These are phyloP conservation scores for Populus trichocarpa DNA, from an alignment of 441 rosid genomes.

Conservation along the genomic window DNA sequence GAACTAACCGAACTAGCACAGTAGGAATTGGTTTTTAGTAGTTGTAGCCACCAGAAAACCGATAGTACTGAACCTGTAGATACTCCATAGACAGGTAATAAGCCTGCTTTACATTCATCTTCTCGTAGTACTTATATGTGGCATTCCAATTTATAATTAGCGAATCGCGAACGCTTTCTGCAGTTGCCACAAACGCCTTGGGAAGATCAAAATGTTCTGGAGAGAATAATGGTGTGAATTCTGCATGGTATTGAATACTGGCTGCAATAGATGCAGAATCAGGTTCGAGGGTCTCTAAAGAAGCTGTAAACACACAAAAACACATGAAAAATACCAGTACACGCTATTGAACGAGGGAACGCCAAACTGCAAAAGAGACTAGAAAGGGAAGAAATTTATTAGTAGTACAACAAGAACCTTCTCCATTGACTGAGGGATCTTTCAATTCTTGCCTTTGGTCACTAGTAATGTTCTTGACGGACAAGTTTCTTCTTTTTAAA, in stretches of 20 bases:
- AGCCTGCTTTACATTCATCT: constrained; percentile 38
- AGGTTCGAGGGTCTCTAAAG: constrained; percentile 13
- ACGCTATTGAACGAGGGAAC: background rate
- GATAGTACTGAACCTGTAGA: constrained; percentile 29
- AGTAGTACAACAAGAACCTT: constrained; percentile 21
- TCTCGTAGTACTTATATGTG: constrained; percentile 32
- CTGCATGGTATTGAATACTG: constrained; percentile 41
- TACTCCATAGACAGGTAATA: constrained; percentile 49
- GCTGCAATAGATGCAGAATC: constrained; percentile 33
- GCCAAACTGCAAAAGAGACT: background rate
- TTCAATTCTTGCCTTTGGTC: constrained; percentile 29
- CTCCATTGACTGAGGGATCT: constrained; percentile 18
- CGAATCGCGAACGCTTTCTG: constrained; percentile 41
- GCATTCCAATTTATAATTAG: constrained; percentile 45
- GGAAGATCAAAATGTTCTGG: constrained; percentile 36
- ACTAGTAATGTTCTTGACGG: constrained; percentile 33
- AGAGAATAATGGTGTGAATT: constrained; percentile 41
- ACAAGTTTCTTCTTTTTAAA: constrained; percentile 18
- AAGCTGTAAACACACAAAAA: constrained; percentile 10
- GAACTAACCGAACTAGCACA: background rate
- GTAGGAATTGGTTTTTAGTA: background rate
- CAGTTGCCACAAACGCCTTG: constrained; percentile 40
- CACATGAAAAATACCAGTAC: background rate
- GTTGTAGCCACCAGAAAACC: background rate
- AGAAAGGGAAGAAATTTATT: background rate